These are phyloP conservation scores for Fusarium longipes DNA, from an alignment of 2,329 filamentous ascomycete species.

Conservation along the genomic window DNA sequence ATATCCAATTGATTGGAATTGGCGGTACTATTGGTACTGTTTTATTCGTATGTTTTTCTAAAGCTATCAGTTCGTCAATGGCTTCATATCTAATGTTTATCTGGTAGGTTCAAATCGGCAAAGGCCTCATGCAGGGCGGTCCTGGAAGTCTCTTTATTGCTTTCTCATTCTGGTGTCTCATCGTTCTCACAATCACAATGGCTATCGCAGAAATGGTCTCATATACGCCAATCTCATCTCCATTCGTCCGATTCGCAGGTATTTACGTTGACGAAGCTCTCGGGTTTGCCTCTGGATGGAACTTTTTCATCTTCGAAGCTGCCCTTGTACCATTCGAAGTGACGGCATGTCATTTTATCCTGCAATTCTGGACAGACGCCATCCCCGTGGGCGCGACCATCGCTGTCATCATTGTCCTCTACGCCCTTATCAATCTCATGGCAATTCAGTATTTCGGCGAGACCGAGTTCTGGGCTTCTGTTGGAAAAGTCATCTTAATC, in stretches of 20 bases:
- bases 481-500: slow-evolving; percentile 78
- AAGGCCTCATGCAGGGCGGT: slow-evolving; percentile 67
- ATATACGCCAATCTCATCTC: slow-evolving; percentile 79
- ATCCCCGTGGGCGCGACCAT: slow-evolving; percentile 72
- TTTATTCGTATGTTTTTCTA: slow-evolving; percentile 58
- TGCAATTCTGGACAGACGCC: slow-evolving; percentile 71
- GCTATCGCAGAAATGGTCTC: slow-evolving; percentile 81
- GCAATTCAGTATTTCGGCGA: slow-evolving; percentile 81
- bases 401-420: slow-evolving; percentile 60
- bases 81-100: neutral
- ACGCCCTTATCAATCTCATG: slow-evolving; percentile 73
- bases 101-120: slow-evolving; percentile 64
- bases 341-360: slow-evolving; percentile 71
- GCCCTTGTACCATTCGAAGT: slow-evolving; percentile 75
- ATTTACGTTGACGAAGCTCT: slow-evolving; percentile 81
- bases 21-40: slow-evolving; percentile 74
- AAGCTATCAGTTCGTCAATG: neutral
- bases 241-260: slow-evolving; percentile 81
- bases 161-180: slow-evolving; percentile 70
- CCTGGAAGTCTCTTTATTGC: slow-evolving; percentile 69
- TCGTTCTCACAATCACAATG: slow-evolving; percentile 70
- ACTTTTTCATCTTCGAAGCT: slow-evolving; percentile 78
- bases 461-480: slow-evolving; percentile 79
- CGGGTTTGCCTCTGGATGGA: slow-evolving; percentile 78
- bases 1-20: slow-evolving; percentile 71